Evolutionary conservation across 2,329 filamentous ascomycete species (phyloP), one percentile per base, ranked within the genome.

Genomic region (Neofusicoccum sp.): DNA sequence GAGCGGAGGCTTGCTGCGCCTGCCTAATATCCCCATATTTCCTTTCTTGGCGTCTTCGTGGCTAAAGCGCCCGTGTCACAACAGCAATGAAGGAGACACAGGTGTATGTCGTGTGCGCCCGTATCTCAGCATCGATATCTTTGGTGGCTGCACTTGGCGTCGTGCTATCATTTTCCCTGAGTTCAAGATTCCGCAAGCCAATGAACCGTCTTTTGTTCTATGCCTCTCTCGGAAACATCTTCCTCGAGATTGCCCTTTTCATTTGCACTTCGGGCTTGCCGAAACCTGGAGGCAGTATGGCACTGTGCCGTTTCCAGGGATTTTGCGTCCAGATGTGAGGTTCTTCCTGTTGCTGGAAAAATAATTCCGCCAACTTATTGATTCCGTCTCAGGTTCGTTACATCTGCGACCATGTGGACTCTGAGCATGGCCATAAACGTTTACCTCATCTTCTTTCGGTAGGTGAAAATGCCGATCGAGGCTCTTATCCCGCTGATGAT

Each of bases 121-220:
- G 47, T 2, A 49, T 29, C 6, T 31, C 16, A 2, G 47, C 47
- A 12, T 49, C 47, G 2, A 33, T 49, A 11, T 49, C 47, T 49
- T 6, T 49, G 11, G 4, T 49, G 9, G 9, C 47, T 5, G 34
- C 47, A 4, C 34, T 9, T 8, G 34, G 47, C 73, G 89, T 92
- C 70, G 87, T 94, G 59, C 69, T 80, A 61, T 92, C 90, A 2
- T 95, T 93, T 71, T 77, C 85, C 33, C 75, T 76, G 12, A 90
- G 88, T 36, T 83, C 81, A n/a, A 83, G 83, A 5, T 94, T 95
- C 72, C 89, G 90, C 70, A 93, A 93, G 71, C 90, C 91, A 14
- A 93, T 95, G 78, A 95, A 95, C 71, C 84, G 92, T n/a, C 82
- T 96, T 0, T 88, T 94, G 6, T 94, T 95, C 74, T 95, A 90